phyloP scores from a whole-genome alignment of 2,329 filamentous ascomycete species.

The Xylariaceae sp. region DNA sequence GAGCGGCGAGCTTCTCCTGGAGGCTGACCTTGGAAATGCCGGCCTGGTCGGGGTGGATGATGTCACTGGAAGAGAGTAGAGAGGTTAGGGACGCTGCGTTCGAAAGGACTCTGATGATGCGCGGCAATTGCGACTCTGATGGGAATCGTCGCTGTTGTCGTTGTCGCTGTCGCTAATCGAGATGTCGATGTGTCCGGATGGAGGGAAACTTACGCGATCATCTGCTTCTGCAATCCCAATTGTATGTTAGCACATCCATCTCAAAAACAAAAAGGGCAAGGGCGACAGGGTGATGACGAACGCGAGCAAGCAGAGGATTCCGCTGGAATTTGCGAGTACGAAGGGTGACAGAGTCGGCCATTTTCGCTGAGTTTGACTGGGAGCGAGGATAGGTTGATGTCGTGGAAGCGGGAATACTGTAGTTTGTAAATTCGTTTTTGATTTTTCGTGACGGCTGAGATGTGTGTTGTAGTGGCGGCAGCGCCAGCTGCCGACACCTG shows the following conservation, averaged over 20 bases:
- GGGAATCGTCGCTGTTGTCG: neutral
- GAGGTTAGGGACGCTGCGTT: constrained; percentile 10
- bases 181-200: neutral
- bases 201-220: constrained; percentile 22
- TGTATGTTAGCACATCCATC: constrained; percentile 7
- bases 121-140: neutral
- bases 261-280: neutral
- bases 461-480: constrained; percentile 20
- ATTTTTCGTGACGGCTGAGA: constrained; percentile 22
- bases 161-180: neutral
- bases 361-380: constrained; percentile 52
- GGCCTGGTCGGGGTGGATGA: constrained; percentile 96
- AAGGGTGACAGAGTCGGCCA: constrained; percentile 84
- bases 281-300: constrained; percentile 8
- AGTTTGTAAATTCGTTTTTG: constrained; percentile 20
- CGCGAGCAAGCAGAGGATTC: constrained; percentile 77
- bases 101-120: neutral
- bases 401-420: constrained; percentile 14
- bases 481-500: constrained; percentile 16
- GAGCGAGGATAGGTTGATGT: constrained; percentile 19
- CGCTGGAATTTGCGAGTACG: constrained; percentile 99
- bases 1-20: constrained; percentile 83
- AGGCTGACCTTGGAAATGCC: constrained; percentile 99
- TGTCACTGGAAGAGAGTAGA: constrained; percentile 61
- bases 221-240: constrained; percentile 18